A percentile compares a stretch with the other conserved stretches of the same genome.
Conservation (phyloP, 129 eudicot species). For the Arctium lappa region DNA sequence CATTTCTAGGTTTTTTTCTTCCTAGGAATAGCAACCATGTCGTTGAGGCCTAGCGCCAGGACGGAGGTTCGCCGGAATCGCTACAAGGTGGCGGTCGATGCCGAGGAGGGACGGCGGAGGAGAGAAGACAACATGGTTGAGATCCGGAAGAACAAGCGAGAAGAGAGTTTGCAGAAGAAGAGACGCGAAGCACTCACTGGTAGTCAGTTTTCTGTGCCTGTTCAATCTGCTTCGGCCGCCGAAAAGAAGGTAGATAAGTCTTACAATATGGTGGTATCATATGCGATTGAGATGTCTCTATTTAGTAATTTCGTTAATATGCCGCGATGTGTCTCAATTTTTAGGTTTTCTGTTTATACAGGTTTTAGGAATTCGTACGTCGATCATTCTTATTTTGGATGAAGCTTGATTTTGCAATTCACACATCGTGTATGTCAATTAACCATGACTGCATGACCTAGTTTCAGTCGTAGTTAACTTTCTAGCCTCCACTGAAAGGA, state of each 20-base stretch:
- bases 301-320: neutral
- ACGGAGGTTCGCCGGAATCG: conserved; percentile 67
- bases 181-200: conserved; percentile 54
- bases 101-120: conserved; percentile 74
- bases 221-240: conserved; percentile 29
- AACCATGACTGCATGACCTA: neutral
- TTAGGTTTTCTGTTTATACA: neutral
- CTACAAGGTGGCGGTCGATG: conserved; percentile 76
- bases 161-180: conserved; percentile 69
- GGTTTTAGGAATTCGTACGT: neutral
- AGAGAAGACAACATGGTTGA: conserved; percentile 79
- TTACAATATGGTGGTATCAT: neutral
- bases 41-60: conserved; percentile 58
- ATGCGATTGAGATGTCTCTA: neutral
- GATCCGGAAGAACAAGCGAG: conserved; percentile 69
- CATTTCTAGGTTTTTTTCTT: neutral
- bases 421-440: neutral
- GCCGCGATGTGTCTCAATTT: neutral
- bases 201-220: conserved; percentile 36
- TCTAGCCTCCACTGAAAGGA: neutral
- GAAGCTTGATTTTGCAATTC: neutral
- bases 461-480: neutral
- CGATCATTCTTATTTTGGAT: neutral
- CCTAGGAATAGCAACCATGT: conserved; percentile 25
- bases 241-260: conserved; percentile 44